Evolutionary conservation across 306 rosid species (phyloP).

Genomic region (Medicago ruthenica): DNA sequence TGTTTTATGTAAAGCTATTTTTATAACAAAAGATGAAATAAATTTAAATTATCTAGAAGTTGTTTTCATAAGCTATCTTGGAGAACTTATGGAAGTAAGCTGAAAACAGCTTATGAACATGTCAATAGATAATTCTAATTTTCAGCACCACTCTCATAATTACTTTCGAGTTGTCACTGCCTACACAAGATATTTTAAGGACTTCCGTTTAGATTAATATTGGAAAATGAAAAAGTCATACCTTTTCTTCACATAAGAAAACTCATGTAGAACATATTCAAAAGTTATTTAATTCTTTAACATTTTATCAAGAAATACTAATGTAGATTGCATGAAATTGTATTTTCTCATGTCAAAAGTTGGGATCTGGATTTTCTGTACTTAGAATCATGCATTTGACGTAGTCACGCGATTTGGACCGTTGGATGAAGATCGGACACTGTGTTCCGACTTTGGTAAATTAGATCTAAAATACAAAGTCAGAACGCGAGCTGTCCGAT

Average conservation of each 20-base stretch:
- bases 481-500: background rate
- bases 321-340: background rate
- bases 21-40: too few relatives aligned
- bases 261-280: conserved; percentile 2
- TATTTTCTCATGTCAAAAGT: background rate
- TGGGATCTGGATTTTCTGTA: background rate
- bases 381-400: background rate
- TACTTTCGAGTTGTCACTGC: background rate
- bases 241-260: background rate
- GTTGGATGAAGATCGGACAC: background rate
- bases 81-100: too few relatives aligned
- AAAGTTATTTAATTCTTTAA: conserved; percentile 18
- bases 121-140: background rate
- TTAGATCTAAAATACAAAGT: background rate
- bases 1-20: too few relatives aligned
- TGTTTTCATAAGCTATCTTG: too few relatives aligned
- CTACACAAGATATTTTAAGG: conserved; percentile 9
- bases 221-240: conserved; percentile 5
- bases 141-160: background rate
- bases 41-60: too few relatives aligned
- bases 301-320: background rate
- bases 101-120: too few relatives aligned
- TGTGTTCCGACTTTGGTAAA: background rate
- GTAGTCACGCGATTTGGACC: background rate
- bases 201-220: conserved; percentile 18